phyloP scores from a whole-genome alignment of 495 filamentous ascomycete genomes.

The Annulohypoxylon stygium region DNA sequence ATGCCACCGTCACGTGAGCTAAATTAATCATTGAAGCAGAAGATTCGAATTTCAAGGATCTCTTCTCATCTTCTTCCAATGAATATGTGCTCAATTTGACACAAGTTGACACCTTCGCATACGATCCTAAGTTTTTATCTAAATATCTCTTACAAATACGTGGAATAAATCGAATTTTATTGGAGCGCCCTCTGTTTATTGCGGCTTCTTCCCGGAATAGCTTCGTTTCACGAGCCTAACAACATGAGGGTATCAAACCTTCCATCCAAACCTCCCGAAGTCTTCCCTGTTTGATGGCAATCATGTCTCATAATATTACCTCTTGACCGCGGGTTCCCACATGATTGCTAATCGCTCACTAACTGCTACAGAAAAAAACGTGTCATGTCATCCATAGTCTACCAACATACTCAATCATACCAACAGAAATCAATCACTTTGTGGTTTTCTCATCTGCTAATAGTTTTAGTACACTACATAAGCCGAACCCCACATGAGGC shows the following conservation, averaged over 20 bases:
- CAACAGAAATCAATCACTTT: background rate
- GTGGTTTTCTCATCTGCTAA: background rate
- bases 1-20: conserved; percentile 9
- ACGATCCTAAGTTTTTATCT: background rate
- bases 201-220: background rate
- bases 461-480: conserved; percentile 21
- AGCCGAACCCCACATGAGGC: conserved; percentile 41
- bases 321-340: conserved; percentile 1
- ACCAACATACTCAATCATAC: background rate
- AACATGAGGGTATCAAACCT: conserved; percentile 1
- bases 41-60: conserved; percentile 12
- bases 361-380: background rate
- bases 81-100: conserved; percentile 6
- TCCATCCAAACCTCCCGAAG: background rate
- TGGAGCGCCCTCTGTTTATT: background rate
- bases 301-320: background rate
- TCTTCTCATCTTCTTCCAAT: conserved; percentile 14
- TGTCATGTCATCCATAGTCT: background rate
- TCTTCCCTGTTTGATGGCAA: background rate
- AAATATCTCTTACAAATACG: background rate
- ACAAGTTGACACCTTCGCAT: background rate
- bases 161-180: conserved; percentile 12
- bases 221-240: conserved; percentile 1
- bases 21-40: background rate
- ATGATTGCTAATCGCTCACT: conserved; percentile 3